Conservation (phyloP, 2,329 filamentous ascomycete species). For the Sclerotinia nivalis region DNA sequence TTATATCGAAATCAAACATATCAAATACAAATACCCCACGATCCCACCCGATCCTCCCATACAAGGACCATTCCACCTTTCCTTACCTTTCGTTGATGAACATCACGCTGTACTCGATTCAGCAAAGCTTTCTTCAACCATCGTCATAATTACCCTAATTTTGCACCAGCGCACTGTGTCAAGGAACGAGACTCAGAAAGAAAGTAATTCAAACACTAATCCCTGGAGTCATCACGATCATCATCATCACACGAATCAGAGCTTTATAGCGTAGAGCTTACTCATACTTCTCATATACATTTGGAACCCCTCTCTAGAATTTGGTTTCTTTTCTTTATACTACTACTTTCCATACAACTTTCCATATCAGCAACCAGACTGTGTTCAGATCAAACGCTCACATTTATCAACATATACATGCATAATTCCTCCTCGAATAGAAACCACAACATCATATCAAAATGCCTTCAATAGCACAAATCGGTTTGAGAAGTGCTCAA, state of each 20-base stretch:
- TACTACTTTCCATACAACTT: neutral
- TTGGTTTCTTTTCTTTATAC: too few relatives aligned
- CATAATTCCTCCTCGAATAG: neutral
- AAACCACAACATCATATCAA: conserved; percentile 6
- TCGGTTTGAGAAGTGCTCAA: conserved; percentile 33
- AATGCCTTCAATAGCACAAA: conserved; percentile 33
- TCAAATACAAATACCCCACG: neutral
- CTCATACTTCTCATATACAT: neutral
- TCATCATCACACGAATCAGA: conserved; percentile 10
- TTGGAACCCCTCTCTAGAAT: neutral
- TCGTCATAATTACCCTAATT: conserved; percentile 3
- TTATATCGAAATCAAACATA: neutral
- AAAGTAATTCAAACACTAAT: neutral
- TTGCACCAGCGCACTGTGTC: neutral
- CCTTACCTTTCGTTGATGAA: neutral
- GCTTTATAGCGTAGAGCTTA: conserved; percentile 11
- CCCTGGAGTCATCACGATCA: neutral
- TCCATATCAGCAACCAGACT: neutral
- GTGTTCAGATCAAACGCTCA: neutral
- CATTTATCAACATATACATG: neutral
- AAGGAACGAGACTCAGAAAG: neutral
- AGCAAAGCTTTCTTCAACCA: neutral
- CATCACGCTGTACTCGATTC: neutral
- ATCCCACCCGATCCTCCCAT: conserved; percentile 1
- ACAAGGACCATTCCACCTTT: neutral